These are phyloP conservation scores for Lactarius evosmus DNA, from an alignment of 768 basidiomycete species.

Conservation along the genomic window DNA sequence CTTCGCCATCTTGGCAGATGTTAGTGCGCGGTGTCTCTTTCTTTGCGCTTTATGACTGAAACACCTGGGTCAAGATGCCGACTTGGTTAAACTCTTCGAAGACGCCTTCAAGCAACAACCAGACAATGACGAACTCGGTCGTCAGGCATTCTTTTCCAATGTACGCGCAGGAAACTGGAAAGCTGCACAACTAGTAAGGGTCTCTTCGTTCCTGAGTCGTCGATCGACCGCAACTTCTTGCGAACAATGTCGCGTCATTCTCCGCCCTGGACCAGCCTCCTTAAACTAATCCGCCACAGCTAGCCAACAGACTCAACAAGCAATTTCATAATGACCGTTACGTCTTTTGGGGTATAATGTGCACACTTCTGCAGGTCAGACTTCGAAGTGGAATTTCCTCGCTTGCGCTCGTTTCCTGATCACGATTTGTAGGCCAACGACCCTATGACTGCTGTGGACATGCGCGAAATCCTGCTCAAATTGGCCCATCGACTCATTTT, in stretches of 20 bases:
- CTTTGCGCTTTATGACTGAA: neutral
- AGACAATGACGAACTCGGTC: slow-evolving; percentile 75
- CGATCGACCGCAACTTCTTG: neutral
- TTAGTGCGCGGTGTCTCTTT: slow-evolving; percentile 33
- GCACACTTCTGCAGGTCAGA: slow-evolving; percentile 72
- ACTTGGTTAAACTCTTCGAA: slow-evolving; percentile 82
- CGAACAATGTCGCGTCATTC: neutral
- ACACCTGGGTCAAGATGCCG: slow-evolving; percentile 48
- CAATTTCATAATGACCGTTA: slow-evolving; percentile 80
- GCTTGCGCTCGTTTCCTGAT: neutral
- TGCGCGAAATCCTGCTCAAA: slow-evolving; percentile 68
- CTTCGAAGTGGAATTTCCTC: neutral
- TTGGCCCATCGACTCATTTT: slow-evolving; percentile 73
- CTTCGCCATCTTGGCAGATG: slow-evolving; percentile 73
- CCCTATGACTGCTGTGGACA: slow-evolving; percentile 51
- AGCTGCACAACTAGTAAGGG: slow-evolving; percentile 72
- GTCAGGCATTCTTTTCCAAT: slow-evolving; percentile 83
- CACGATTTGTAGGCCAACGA: slow-evolving; percentile 60
- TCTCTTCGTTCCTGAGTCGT: neutral
- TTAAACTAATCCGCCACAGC: slow-evolving; percentile 39
- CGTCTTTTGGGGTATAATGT: slow-evolving; percentile 79
- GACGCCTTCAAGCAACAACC: slow-evolving; percentile 82
- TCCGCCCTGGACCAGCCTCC: neutral
- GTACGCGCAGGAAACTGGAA: slow-evolving; percentile 81
- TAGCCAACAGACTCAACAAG: slow-evolving; percentile 79